Conservation (phyloP, 805 yeast species). For the Starmerella cellae region DNA sequence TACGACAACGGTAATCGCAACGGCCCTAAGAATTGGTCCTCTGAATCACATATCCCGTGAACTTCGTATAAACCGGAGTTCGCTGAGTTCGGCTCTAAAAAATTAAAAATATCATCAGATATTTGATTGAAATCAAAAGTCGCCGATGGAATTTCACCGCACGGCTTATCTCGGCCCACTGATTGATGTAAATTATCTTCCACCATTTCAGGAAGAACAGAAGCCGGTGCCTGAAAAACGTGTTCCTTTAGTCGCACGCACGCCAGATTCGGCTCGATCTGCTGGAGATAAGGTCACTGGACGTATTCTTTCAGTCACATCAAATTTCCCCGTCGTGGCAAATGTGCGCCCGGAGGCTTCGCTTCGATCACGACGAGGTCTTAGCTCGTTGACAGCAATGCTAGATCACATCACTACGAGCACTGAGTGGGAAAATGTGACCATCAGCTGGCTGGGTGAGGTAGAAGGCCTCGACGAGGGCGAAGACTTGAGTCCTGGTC, state of each 20-base stretch:
- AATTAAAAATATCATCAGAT: too few species aligned
- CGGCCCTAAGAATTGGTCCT: neutral
- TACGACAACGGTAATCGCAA: neutral
- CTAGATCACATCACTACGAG: slow-evolving; percentile 39
- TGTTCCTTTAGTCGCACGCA: slow-evolving; percentile 12
- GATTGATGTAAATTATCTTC: slow-evolving; percentile 18
- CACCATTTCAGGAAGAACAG: slow-evolving; percentile 8
- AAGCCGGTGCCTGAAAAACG: neutral
- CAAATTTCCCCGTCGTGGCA: slow-evolving; percentile 54
- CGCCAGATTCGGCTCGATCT: slow-evolving; percentile 16
- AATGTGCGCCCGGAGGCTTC: slow-evolving; percentile 28
- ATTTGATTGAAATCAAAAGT: too few species aligned
- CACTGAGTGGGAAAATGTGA: slow-evolving; percentile 73
- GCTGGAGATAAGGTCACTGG: slow-evolving; percentile 37
- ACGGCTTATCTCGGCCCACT: slow-evolving; percentile 22
- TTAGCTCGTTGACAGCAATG: slow-evolving; percentile 71
- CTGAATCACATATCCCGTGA: neutral
- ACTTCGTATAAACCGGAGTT: neutral
- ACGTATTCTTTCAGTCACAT: slow-evolving; percentile 52
- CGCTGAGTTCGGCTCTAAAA: neutral
- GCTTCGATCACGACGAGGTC: slow-evolving; percentile 49
- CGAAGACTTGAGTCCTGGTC: slow-evolving; percentile 37
- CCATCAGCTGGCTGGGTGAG: slow-evolving; percentile 95
- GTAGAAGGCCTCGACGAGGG: slow-evolving; percentile 29
- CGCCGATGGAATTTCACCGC: slow-evolving; percentile 17